These are phyloP conservation scores for Prunus kanzakura DNA, from an alignment of 306 rosid species.

Conservation along the genomic window DNA sequence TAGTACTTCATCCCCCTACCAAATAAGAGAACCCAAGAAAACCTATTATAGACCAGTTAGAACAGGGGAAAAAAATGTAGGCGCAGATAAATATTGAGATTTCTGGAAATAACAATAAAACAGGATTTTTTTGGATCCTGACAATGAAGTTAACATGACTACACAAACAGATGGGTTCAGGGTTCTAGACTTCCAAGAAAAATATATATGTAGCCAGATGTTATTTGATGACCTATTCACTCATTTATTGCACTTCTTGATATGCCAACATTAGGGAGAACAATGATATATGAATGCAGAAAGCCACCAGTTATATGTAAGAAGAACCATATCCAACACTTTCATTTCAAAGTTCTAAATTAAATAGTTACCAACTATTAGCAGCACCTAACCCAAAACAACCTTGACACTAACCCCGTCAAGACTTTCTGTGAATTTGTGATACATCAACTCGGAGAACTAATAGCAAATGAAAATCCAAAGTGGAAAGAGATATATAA, in stretches of 20 bases:
- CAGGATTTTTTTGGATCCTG: not conserved
- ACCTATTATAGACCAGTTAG: not conserved
- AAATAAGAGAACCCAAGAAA: slow-evolving; percentile 12
- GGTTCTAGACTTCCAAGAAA: not conserved
- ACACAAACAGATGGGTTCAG: not conserved
- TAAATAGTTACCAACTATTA: not conserved
- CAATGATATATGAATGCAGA: not conserved
- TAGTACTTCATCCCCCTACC: slow-evolving; percentile 88
- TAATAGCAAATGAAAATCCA: not conserved
- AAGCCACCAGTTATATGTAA: not conserved
- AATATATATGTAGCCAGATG: not conserved
- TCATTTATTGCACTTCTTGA: not conserved
- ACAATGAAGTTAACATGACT: not conserved
- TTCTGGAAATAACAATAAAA: not conserved
- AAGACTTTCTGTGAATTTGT: not conserved
- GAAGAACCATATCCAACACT: not conserved
- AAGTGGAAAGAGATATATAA: not conserved
- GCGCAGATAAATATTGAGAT: not conserved
- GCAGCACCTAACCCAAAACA: not conserved
- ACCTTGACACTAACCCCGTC: not conserved
- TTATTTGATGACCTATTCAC: not conserved
- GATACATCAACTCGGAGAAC: no score
- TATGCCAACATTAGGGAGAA: not conserved
- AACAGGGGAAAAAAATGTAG: not conserved
- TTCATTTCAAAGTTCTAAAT: not conserved